phyloP scores from a whole-genome alignment of 805 yeast genomes.

The Saccharomycopsis schoenii region DNA sequence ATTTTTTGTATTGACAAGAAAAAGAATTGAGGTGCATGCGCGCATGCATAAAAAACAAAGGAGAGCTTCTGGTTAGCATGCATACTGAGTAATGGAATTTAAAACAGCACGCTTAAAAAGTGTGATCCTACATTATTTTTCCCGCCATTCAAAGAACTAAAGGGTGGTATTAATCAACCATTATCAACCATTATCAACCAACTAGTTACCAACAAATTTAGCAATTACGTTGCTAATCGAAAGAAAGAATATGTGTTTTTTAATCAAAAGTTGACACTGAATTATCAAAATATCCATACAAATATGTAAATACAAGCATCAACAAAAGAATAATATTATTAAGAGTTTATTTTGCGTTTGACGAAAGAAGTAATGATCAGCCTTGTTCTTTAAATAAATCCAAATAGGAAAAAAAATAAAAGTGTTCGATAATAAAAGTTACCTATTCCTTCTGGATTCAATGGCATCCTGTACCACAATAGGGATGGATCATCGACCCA shows the following conservation, averaged over 20 bases:
- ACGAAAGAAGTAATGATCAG: not conserved
- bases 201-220: not conserved
- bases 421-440: too few relatives aligned
- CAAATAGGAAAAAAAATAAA: too few relatives aligned
- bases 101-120: not conserved
- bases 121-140: not conserved
- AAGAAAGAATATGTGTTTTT: too few relatives aligned
- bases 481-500: too few relatives aligned
- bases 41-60: not conserved
- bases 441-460: too few relatives aligned
- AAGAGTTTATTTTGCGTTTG: not conserved
- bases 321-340: not conserved
- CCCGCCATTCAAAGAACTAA: not conserved
- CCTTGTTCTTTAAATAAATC: not conserved
- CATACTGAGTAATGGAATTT: not conserved
- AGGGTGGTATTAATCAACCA: not conserved
- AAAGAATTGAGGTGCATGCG: not conserved
- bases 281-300: not conserved
- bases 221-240: not conserved
- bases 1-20: not conserved
- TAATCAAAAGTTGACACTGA: too few relatives aligned
- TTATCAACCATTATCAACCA: not conserved
- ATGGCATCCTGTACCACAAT: too few relatives aligned
- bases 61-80: not conserved
- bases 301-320: not conserved